Percentiles rank a stretch among this genome's conserved stretches.
These are phyloP conservation scores for Quillaja saponaria DNA, from an alignment of 306 rosid genomes.

Conservation along the genomic window DNA sequence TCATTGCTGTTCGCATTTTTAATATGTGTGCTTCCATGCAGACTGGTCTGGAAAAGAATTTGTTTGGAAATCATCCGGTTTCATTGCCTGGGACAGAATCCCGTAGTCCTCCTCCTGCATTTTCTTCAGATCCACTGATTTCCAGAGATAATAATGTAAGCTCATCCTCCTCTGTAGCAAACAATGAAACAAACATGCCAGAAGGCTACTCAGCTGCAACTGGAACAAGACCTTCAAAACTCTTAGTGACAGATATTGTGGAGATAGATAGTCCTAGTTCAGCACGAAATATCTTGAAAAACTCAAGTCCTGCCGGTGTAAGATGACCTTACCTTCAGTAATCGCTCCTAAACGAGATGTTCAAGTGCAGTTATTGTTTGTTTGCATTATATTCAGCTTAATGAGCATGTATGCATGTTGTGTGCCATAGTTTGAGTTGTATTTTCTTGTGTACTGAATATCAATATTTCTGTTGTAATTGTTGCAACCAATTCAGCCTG, in stretches of 20 bases:
- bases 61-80: slow-evolving; percentile 92
- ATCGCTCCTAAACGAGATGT: slow-evolving; percentile 12
- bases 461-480: slow-evolving; percentile 34
- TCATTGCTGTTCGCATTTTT: slow-evolving; percentile 5
- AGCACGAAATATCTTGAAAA: slow-evolving; percentile 60
- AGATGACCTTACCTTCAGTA: slow-evolving; percentile 34
- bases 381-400: slow-evolving; percentile 25
- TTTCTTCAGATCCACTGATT: slow-evolving; percentile 81
- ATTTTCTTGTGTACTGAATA: slow-evolving; percentile 14
- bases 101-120: slow-evolving; percentile 84
- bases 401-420: slow-evolving; percentile 15
- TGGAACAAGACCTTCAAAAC: slow-evolving; percentile 61
- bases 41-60: slow-evolving; percentile 92
- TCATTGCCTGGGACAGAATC: slow-evolving; percentile 62
- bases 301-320: slow-evolving; percentile 83
- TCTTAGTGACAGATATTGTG: slow-evolving; percentile 62
- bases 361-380: slow-evolving; percentile 17
- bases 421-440: slow-evolving; percentile 13
- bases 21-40: slow-evolving; percentile 45
- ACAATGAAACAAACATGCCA: slow-evolving; percentile 30
- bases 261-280: slow-evolving; percentile 73
- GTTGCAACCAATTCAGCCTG: slow-evolving; percentile 62
- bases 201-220: slow-evolving; percentile 49
- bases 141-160: slow-evolving; percentile 46
- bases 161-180: slow-evolving; percentile 32